phyloP scores from a whole-genome alignment of 2,329 filamentous ascomycete species.

The Aphanocladium album region DNA sequence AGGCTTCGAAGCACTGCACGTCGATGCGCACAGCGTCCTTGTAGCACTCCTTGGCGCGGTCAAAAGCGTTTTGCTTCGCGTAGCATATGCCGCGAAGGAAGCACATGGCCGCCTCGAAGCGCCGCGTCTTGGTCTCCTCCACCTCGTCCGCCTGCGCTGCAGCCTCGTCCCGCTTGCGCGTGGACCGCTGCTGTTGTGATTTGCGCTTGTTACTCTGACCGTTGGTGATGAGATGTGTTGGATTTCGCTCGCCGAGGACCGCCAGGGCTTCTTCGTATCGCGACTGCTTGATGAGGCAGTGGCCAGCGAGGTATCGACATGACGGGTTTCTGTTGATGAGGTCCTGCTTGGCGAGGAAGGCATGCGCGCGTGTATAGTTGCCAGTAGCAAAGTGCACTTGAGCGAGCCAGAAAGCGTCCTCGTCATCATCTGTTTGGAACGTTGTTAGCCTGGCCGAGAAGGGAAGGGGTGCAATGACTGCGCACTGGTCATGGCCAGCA shows the following conservation, averaged over 20 bases:
- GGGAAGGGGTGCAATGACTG: constrained; percentile 14
- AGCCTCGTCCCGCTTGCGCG: constrained; percentile 29
- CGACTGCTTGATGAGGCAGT: constrained; percentile 89
- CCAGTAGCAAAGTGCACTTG: constrained; percentile 94
- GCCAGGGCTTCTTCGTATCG: constrained; percentile 83
- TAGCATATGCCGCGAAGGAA: constrained; percentile 91
- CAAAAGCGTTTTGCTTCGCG: constrained; percentile 94
- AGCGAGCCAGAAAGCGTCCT: constrained; percentile 96
- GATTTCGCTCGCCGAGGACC: constrained; percentile 87
- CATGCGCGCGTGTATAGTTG: constrained; percentile 88
- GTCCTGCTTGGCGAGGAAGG: constrained; percentile 78
- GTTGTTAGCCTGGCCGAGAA: background rate
- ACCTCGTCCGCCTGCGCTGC: constrained; percentile 34
- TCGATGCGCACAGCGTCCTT: constrained; percentile 96
- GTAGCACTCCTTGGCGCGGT: constrained; percentile 96
- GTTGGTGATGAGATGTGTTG: constrained; percentile 76
- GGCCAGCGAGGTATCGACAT: constrained; percentile 86
- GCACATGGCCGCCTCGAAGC: constrained; percentile 96
- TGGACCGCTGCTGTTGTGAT: constrained; percentile 28
- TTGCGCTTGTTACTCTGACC: constrained; percentile 35
- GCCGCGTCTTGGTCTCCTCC: constrained; percentile 69
- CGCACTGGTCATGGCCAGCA: constrained; percentile 87
- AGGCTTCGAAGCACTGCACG: constrained; percentile 96
- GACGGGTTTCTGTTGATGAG: constrained; percentile 76
- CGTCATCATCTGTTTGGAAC: constrained; percentile 66